A percentile compares a stretch with the other conserved stretches of the same genome.
phyloP scores from a whole-genome alignment of 495 filamentous ascomycete genomes.

The Jackrogersella multiformis region DNA sequence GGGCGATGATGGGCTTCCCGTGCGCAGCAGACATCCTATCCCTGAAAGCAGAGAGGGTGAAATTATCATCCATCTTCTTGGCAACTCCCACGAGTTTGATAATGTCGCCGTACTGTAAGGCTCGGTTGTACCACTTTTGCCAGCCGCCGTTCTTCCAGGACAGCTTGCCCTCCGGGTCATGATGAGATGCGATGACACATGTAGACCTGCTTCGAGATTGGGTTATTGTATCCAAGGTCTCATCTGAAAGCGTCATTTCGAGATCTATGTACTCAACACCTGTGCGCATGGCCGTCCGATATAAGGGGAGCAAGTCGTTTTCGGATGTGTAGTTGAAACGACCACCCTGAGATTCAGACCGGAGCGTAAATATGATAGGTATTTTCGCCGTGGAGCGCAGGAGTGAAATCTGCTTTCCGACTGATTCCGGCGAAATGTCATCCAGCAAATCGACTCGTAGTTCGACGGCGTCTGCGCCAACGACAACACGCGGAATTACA shows the following conservation, averaged over 20 bases:
- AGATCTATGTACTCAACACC: slow-evolving; percentile 93
- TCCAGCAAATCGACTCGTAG: slow-evolving; percentile 90
- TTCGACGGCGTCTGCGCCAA: slow-evolving; percentile 94
- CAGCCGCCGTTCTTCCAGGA: slow-evolving; percentile 91
- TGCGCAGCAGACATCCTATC: slow-evolving; percentile 74
- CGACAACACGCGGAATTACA: slow-evolving; percentile 73
- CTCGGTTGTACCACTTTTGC: slow-evolving; percentile 86
- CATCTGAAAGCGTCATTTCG: slow-evolving; percentile 85
- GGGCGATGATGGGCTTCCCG: slow-evolving; percentile 83
- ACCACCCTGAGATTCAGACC: slow-evolving; percentile 86
- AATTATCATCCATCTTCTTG: slow-evolving; percentile 82
- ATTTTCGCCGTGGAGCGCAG: slow-evolving; percentile 78
- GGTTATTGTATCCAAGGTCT: slow-evolving; percentile 60
- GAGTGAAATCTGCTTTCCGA: slow-evolving; percentile 82
- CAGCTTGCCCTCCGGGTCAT: slow-evolving; percentile 80
- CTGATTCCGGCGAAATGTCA: slow-evolving; percentile 78
- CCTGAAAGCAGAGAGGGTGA: slow-evolving; percentile 83
- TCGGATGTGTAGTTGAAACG: slow-evolving; percentile 82
- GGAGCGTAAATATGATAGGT: slow-evolving; percentile 92
- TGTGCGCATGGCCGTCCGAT: slow-evolving; percentile 78
- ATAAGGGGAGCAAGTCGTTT: slow-evolving; percentile 74
- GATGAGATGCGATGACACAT: slow-evolving; percentile 93
- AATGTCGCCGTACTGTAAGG: slow-evolving; percentile 85
- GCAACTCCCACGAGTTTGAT: slow-evolving; percentile 95
- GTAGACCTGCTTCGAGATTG: slow-evolving; percentile 73